These are phyloP conservation scores for Ascocoryne sarcoides DNA, from an alignment of 2,329 filamentous ascomycete genomes.

Conservation along the genomic window DNA sequence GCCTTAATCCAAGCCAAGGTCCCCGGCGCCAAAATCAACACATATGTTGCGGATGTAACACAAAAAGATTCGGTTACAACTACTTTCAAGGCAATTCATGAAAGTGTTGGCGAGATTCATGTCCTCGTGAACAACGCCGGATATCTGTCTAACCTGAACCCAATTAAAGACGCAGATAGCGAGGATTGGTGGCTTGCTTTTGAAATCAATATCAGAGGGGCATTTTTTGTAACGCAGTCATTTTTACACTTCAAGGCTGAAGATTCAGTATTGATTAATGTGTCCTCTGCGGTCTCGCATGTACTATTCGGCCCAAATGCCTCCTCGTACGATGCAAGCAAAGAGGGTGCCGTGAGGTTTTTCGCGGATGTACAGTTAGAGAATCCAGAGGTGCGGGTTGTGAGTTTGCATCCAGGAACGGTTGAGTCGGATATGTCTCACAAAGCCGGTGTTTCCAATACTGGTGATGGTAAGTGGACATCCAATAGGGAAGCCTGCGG, in stretches of 20 bases:
- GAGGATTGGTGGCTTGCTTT: slow-evolving; percentile 26
- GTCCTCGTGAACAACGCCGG: slow-evolving; percentile 34
- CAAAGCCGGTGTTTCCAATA: slow-evolving; percentile 16
- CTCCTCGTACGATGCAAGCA: slow-evolving; percentile 23
- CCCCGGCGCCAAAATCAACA: slow-evolving; percentile 27
- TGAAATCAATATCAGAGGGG: slow-evolving; percentile 26
- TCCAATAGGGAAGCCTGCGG: too few relatives aligned
- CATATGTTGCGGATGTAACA: slow-evolving; percentile 21
- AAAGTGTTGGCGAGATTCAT: slow-evolving; percentile 30
- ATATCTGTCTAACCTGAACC: slow-evolving; percentile 22
- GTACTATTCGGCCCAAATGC: slow-evolving; percentile 21
- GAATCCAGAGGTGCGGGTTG: slow-evolving; percentile 24
- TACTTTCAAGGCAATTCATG: slow-evolving; percentile 27
- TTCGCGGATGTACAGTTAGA: slow-evolving; percentile 24
- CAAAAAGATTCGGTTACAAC: slow-evolving; percentile 25
- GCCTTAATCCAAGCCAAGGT: slow-evolving; percentile 28
- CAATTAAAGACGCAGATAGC: slow-evolving; percentile 24
- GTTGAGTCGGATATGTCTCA: slow-evolving; percentile 24
- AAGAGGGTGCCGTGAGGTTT: slow-evolving; percentile 25
- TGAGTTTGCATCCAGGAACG: slow-evolving; percentile 28
- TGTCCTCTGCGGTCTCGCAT: slow-evolving; percentile 28
- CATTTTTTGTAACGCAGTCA: slow-evolving; percentile 27
- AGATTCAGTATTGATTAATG: slow-evolving; percentile 30
- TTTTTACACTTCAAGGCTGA: slow-evolving; percentile 29
- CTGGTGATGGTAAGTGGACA: slow-evolving; percentile 27